Conservation (phyloP, 2,329 filamentous ascomycete genomes). For the Fusarium sp. region DNA sequence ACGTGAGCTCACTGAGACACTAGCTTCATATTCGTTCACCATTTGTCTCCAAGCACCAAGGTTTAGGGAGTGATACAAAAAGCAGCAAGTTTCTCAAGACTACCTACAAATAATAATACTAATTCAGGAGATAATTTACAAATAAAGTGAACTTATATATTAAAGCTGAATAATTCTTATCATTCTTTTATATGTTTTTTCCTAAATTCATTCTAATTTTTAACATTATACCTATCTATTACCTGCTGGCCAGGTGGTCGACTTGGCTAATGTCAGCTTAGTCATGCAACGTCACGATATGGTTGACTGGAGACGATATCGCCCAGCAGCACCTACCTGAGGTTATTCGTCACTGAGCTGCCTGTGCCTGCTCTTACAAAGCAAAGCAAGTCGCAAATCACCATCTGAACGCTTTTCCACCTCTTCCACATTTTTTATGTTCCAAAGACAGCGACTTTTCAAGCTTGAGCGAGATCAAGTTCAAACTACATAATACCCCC, state of each 20-base stretch:
- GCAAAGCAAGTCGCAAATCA: not conserved
- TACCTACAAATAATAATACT: too few relatives aligned
- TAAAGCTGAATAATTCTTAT: accelerated
- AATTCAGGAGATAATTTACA: too few relatives aligned
- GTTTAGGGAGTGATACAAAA: too few relatives aligned
- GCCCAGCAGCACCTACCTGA: constrained; percentile 16
- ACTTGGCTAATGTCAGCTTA: constrained; percentile 31
- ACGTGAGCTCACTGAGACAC: too few relatives aligned
- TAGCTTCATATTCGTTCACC: too few relatives aligned
- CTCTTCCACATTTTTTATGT: not conserved
- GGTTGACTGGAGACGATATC: constrained; percentile 36
- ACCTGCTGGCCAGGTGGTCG: not conserved
- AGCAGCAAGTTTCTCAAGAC: too few relatives aligned
- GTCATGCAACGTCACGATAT: constrained; percentile 41
- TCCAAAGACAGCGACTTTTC: not conserved
- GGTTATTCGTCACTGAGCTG: constrained; percentile 42
- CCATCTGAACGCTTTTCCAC: not conserved
- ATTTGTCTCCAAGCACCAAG: too few relatives aligned
- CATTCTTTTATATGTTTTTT: not conserved
- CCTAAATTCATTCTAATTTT: not conserved
- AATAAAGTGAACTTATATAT: too few relatives aligned
- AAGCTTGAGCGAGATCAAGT: not conserved
- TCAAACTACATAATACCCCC: not conserved
- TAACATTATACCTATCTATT: not conserved
- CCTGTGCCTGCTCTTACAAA: constrained; percentile 25